Conservation (phyloP, 1,284 basidiomycete species). For the Leucoagaricus sp. region DNA sequence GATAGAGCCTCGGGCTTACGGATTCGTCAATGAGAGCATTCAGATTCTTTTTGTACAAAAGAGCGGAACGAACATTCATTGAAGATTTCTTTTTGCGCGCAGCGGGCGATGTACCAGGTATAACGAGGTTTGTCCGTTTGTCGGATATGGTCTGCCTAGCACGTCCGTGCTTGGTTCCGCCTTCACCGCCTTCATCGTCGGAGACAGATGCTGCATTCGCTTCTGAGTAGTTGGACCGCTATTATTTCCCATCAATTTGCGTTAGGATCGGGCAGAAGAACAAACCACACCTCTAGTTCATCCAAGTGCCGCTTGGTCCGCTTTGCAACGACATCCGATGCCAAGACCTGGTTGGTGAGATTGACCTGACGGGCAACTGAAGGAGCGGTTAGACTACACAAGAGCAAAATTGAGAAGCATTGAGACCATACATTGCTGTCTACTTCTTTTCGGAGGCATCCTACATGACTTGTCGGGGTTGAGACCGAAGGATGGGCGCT, state of each 20-base stretch:
- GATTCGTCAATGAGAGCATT: slow-evolving; percentile 75
- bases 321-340: slow-evolving; percentile 69
- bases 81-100: slow-evolving; percentile 76
- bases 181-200: slow-evolving; percentile 49
- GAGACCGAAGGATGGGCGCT: slow-evolving; percentile 11
- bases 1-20: slow-evolving; percentile 44
- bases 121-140: slow-evolving; percentile 53
- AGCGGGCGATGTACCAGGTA: slow-evolving; percentile 43
- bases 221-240: slow-evolving; percentile 82
- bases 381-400: slow-evolving; percentile 14
- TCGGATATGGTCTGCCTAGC: slow-evolving; percentile 75
- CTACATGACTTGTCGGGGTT: slow-evolving; percentile 15
- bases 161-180: slow-evolving; percentile 55
- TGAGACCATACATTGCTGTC: slow-evolving; percentile 42
- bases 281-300: slow-evolving; percentile 67
- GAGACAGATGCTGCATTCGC: slow-evolving; percentile 42
- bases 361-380: slow-evolving; percentile 45
- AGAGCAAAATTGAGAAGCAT: background rate
- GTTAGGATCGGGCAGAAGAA: background rate
- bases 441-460: slow-evolving; percentile 48
- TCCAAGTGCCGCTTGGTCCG: slow-evolving; percentile 75
- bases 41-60: slow-evolving; percentile 79
- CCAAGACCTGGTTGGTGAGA: slow-evolving; percentile 50
- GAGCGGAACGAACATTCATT: slow-evolving; percentile 74
- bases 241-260: slow-evolving; percentile 13